Conservation (phyloP, 164 flowering plant genomes). For the Chimonanthus salicifolius region DNA sequence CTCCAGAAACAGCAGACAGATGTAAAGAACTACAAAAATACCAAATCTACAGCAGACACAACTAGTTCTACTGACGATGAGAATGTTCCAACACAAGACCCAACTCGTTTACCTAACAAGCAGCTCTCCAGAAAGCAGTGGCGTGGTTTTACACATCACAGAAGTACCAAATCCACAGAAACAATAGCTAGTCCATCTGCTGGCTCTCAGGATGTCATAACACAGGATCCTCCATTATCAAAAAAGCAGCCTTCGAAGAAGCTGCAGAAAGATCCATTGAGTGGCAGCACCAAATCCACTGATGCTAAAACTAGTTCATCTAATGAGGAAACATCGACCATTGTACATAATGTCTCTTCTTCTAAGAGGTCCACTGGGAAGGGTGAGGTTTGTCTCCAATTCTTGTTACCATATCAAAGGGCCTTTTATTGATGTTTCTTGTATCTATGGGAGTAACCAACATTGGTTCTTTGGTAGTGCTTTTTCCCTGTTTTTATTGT, state of each 20-base stretch:
- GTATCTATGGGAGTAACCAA: neutral
- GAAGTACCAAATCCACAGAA: neutral
- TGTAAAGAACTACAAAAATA: neutral
- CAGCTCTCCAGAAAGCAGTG: constrained; percentile 3
- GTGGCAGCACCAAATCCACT: constrained; percentile 1
- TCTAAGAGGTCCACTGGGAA: constrained; percentile 17
- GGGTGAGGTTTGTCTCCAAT: constrained; percentile 38
- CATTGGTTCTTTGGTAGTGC: too few relatives aligned
- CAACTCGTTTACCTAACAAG: neutral
- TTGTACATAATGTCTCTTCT: neutral
- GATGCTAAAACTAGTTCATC: constrained; percentile 12
- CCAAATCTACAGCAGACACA: too few relatives aligned
- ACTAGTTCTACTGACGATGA: neutral
- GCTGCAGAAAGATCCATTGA: neutral
- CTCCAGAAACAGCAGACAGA: constrained; percentile 3
- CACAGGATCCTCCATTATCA: neutral
- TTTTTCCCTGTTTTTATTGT: neutral
- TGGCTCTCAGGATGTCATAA: neutral
- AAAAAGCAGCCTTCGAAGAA: neutral
- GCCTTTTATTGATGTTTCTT: too few relatives aligned
- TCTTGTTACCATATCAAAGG: neutral
- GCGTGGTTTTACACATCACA: neutral
- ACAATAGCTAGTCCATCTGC: neutral
- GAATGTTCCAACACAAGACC: constrained; percentile 1
- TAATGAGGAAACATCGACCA: constrained; percentile 3